Conservation (phyloP, 75 land plant genomes). For the Cryptomeria japonica region DNA sequence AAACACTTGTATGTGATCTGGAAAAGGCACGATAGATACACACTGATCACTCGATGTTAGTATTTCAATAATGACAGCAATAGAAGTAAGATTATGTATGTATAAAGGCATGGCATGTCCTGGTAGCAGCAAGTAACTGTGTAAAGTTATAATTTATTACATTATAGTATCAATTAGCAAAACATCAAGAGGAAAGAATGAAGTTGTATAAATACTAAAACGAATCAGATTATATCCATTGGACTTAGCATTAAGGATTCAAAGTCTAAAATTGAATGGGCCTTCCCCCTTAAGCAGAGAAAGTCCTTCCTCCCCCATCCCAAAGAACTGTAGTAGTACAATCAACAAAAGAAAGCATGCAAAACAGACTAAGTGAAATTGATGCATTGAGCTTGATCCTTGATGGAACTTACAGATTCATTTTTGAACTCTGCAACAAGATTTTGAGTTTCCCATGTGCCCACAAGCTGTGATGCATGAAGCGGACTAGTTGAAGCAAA, state of each 20-base stretch:
- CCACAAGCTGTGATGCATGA: slow-evolving; percentile 46
- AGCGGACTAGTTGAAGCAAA: slow-evolving; percentile 63
- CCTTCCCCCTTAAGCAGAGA: neutral
- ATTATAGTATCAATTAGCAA: neutral
- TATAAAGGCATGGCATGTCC: neutral
- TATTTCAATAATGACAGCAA: neutral
- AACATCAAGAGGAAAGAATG: neutral
- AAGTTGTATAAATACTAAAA: neutral
- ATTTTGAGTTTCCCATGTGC: slow-evolving; percentile 56
- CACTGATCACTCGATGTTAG: neutral
- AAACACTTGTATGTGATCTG: neutral
- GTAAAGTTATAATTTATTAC: neutral
- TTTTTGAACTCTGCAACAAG: slow-evolving; percentile 16
- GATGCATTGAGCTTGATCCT: neutral
- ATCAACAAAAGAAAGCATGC: neutral
- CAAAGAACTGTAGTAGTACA: neutral
- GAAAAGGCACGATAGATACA: neutral
- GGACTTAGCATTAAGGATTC: neutral
- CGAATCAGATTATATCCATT: neutral
- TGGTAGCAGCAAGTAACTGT: neutral
- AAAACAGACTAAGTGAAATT: neutral
- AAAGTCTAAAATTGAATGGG: neutral
- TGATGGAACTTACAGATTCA: slow-evolving; percentile 6
- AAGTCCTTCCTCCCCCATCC: neutral
- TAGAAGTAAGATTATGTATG: neutral